A percentile compares a stretch with the other conserved stretches of the same genome.
These are phyloP conservation scores for Platanthera guangdongensis DNA, from an alignment of 106 monocot species.

Conservation along the genomic window DNA sequence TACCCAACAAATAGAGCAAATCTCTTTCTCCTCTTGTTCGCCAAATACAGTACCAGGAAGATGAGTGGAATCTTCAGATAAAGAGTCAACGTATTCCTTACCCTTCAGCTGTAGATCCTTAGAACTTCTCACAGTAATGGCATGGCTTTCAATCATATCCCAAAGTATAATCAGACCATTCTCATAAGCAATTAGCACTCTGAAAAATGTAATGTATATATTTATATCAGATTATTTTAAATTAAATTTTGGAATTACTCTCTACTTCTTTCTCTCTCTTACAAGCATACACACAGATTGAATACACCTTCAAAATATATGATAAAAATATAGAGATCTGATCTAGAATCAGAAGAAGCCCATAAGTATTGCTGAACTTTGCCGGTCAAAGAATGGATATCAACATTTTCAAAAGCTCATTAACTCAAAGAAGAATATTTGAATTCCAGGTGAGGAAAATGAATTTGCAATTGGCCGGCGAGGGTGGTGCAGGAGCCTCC, in stretches of 20 bases:
- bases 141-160: conserved; percentile 53
- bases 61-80: conserved; percentile 15
- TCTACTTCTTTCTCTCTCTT: too few relatives aligned
- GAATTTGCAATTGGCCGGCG: background rate
- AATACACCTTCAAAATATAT: background rate
- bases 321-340: background rate
- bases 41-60: conserved; percentile 13
- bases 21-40: conserved; percentile 61
- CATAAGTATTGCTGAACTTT: background rate
- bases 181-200: conserved; percentile 88
- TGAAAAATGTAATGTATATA: conserved; percentile 18
- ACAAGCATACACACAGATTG: background rate
- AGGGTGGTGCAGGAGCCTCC: too few relatives aligned
- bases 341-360: background rate
- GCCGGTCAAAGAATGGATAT: background rate
- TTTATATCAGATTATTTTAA: background rate
- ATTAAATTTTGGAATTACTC: background rate
- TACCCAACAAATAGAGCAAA: conserved; percentile 91
- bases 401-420: background rate
- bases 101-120: conserved; percentile 52
- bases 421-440: background rate
- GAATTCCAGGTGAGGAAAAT: background rate
- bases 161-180: conserved; percentile 80
- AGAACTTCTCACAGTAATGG: conserved; percentile 51
- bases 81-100: conserved; percentile 23